These are phyloP conservation scores for Globisporangium yorkense DNA, from an alignment of 352 stramenopile species.

Conservation along the genomic window DNA sequence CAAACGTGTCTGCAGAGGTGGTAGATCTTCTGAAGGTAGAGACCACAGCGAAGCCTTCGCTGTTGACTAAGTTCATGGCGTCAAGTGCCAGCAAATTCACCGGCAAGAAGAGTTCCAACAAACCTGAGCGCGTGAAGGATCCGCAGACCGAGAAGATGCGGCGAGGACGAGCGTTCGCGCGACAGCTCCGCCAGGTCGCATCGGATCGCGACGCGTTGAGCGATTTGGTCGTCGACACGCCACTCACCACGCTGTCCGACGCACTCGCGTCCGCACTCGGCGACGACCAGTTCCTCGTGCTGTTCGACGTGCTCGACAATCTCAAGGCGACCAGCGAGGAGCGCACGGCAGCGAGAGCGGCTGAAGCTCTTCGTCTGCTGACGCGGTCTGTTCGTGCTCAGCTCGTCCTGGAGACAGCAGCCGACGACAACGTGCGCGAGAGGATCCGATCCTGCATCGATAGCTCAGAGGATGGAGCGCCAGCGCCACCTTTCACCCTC, in stretches of 20 bases:
- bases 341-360: background rate
- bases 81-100: too few species aligned
- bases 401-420: too few species aligned
- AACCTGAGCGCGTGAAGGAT: background rate
- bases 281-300: conserved; percentile 9
- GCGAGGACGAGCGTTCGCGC: conserved; percentile 8
- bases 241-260: background rate
- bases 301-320: conserved; percentile 7
- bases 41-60: too few species aligned
- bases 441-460: too few species aligned
- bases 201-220: background rate
- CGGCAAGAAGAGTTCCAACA: too few species aligned
- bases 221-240: conserved; percentile 6
- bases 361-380: conserved; percentile 1
- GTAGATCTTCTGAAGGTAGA: too few species aligned
- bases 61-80: background rate
- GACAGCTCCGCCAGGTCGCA: conserved; percentile 3
- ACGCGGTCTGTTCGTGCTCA: background rate
- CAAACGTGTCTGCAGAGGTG: too few species aligned
- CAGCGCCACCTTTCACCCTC: too few species aligned
- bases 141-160: conserved; percentile 1
- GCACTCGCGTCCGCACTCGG: conserved; percentile 8
- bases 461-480: too few species aligned
- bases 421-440: too few species aligned
- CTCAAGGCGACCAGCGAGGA: background rate